Conservation (phyloP, 202 grass and related monocot genomes). For the Schoenoplectus triqueter region DNA sequence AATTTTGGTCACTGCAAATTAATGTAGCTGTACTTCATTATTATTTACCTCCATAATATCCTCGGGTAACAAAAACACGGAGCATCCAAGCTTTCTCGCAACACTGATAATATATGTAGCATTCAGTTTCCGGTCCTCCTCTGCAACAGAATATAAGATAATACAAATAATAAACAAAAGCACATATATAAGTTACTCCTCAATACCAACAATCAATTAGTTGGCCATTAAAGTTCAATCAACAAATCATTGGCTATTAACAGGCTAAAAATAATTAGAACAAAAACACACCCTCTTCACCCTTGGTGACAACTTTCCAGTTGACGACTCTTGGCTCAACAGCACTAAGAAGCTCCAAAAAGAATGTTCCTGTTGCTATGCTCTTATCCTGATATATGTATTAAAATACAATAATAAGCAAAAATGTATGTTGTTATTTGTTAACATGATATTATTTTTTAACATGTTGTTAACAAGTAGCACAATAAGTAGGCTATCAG, state of each 20-base stretch:
- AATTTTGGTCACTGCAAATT: constrained; percentile 6
- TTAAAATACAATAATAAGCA: constrained; percentile 25
- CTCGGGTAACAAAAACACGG: constrained; percentile 94
- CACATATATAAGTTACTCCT: background rate
- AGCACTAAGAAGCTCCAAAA: constrained; percentile 91
- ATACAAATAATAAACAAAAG: background rate
- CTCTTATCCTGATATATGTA: constrained; percentile 70
- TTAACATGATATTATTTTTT: too few species aligned
- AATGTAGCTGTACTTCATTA: background rate
- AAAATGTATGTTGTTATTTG: background rate
- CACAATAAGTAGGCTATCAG: background rate
- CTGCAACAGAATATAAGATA: constrained; percentile 41
- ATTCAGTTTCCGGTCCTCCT: constrained; percentile 92
- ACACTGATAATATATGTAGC: constrained; percentile 96
- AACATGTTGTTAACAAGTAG: background rate
- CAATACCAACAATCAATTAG: background rate
- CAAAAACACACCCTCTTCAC: constrained; percentile 61
- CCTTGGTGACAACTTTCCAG: constrained; percentile 95
- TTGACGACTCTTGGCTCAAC: constrained; percentile 88
- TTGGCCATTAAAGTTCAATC: background rate
- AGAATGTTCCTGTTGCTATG: constrained; percentile 86
- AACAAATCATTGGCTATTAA: background rate
- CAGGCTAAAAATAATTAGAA: background rate
- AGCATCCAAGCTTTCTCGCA: constrained; percentile 94
- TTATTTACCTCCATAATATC: constrained; percentile 91